Evolutionary conservation across 257 asterid genomes (phyloP).

Genomic region (Solanum corneliomulleri): DNA sequence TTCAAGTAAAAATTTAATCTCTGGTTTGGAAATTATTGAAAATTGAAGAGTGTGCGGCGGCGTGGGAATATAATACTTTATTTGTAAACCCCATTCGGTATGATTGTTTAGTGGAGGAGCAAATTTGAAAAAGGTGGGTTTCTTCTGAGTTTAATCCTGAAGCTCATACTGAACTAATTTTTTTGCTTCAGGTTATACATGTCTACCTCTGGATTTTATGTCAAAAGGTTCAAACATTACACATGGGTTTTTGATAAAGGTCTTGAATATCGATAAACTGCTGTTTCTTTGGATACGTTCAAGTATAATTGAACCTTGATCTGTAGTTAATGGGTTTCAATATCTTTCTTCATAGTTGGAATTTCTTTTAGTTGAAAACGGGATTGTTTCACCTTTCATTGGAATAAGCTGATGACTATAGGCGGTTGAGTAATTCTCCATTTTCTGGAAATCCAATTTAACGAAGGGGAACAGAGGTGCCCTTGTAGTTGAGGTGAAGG

Average conservation of each 20-base stretch:
- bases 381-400: background rate
- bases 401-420: background rate
- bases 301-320: background rate
- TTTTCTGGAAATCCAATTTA: background rate
- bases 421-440: background rate
- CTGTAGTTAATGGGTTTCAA: background rate
- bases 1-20: background rate
- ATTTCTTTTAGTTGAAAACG: background rate
- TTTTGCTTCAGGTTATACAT: constrained; percentile 15
- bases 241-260: background rate
- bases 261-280: background rate
- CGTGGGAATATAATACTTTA: background rate
- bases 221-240: constrained; percentile 18
- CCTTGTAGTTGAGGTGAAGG: background rate
- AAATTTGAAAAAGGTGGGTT: background rate
- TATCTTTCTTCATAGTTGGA: background rate
- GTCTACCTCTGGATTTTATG: constrained; percentile 11
- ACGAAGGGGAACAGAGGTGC: background rate
- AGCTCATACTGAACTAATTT: background rate
- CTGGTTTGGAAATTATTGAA: background rate
- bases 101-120: background rate
- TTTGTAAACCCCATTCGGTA: background rate
- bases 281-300: background rate
- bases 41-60: background rate
- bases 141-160: background rate